Evolutionary conservation across 163 green algal species (phyloP), one percentile per base, ranked within the genome.

Genomic region (Scenedesmus sp.): DNA sequence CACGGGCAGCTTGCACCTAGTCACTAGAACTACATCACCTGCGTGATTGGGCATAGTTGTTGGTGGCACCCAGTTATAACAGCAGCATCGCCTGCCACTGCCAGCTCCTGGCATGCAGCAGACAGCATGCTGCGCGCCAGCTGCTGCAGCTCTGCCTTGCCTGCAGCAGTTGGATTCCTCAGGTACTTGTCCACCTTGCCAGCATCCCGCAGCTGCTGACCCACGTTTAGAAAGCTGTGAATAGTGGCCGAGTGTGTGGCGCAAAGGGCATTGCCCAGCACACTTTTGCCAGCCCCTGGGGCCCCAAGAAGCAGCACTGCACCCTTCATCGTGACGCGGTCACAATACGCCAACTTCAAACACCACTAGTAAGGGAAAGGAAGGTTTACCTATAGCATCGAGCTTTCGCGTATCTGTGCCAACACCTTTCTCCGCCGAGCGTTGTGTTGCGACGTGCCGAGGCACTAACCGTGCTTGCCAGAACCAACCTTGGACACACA

Each of bases 241-340:
- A 88, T 20, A 6, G 1, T 70, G 66, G 62, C 54, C 2, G 87
- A 34, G 52, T 74, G 52, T 0, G 6, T n/a, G 3, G 60, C 3
- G 5, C n/a, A 12, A 46, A 92, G 66, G 15, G 59, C 83, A 23
- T 57, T 18, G 12, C 88, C 92, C 15, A 94, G 84, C 3, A 87
- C 52, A 34, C 82, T 89, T 20, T 94, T 94, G 74, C 92, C 87
- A 3, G 62, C 74, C 15, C 91, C 91, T 4, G 91, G 91, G 1
- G 82, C 70, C 0, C 91, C 91, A 13, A 94, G 46, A 18, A 94
- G 60, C 60, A 94, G 57, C 1, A 94, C 91, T 3, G 26, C 91
- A 10, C 91, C 88, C 55, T 56, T 77, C 57, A 62, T 66, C 15
- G 54, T 87, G 82, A 23, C 1, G 3, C 16, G 74, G 5, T 26